A percentile compares a stretch with the other conserved stretches of the same genome.
These are phyloP conservation scores for Cafeteria roenbergensis DNA, from an alignment of 108 stramenopile genomes.

Conservation along the genomic window DNA sequence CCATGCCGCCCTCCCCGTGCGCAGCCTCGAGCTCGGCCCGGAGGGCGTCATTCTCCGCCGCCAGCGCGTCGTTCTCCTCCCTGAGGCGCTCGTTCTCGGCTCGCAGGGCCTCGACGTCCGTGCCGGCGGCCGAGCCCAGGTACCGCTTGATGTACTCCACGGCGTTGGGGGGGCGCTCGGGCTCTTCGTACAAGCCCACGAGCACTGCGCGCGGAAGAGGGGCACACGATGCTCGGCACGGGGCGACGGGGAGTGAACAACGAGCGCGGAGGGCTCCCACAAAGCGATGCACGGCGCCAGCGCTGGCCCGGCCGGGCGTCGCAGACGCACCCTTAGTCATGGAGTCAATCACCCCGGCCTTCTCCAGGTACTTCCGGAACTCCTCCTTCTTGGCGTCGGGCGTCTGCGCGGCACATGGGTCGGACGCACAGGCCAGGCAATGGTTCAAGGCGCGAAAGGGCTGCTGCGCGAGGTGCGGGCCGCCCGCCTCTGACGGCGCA, in stretches of 20 bases:
- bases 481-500: too few species aligned
- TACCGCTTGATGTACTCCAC: slow-evolving; percentile 71
- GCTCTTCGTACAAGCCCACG: slow-evolving; percentile 82
- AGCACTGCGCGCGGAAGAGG: slow-evolving; percentile 36
- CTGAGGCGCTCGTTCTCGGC: slow-evolving; percentile 59
- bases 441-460: too few species aligned
- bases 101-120: slow-evolving; percentile 64
- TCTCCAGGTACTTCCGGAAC: slow-evolving; percentile 82
- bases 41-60: slow-evolving; percentile 21
- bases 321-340: slow-evolving; percentile 49
- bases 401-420: too few species aligned
- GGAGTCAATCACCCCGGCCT: slow-evolving; percentile 79
- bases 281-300: too few species aligned
- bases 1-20: too few species aligned
- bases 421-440: too few species aligned
- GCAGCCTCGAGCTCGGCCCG: not conserved
- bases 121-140: slow-evolving; percentile 56
- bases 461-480: too few species aligned
- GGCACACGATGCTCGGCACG: not conserved
- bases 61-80: slow-evolving; percentile 36
- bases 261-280: too few species aligned
- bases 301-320: not conserved
- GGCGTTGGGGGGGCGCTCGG: slow-evolving; percentile 70
- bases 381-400: slow-evolving; percentile 82
- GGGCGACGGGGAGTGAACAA: too few species aligned